Evolutionary conservation across 2,329 filamentous ascomycete species (phyloP).

Genomic region (Aspergillus thermomutatus): DNA sequence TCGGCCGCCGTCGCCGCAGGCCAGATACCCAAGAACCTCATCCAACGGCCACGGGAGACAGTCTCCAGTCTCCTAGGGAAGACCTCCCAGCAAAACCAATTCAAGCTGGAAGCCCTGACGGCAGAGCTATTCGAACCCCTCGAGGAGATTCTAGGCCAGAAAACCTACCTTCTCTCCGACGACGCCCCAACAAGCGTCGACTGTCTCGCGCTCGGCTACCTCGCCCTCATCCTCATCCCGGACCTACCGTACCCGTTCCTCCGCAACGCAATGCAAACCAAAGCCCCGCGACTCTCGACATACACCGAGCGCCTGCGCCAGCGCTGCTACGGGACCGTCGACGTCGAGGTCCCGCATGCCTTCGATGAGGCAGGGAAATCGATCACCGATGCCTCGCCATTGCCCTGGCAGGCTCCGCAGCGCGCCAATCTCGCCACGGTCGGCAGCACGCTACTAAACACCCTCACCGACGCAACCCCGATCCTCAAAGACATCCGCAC

Average conservation of each 20-base stretch:
- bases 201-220: conserved; percentile 75
- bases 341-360: conserved; percentile 21
- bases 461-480: conserved; percentile 35
- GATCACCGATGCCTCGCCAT: conserved; percentile 27
- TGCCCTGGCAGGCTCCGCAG: conserved; percentile 37
- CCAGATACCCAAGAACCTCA: conserved; percentile 48
- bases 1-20: conserved; percentile 37
- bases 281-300: conserved; percentile 43
- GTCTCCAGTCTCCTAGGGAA: conserved; percentile 60
- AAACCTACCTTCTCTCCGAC: conserved; percentile 54
- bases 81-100: conserved; percentile 68
- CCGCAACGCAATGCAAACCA: conserved; percentile 52
- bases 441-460: conserved; percentile 33
- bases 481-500: conserved; percentile 35
- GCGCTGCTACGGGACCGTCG: conserved; percentile 35
- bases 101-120: conserved; percentile 71
- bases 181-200: conserved; percentile 64
- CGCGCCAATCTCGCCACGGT: conserved; percentile 30
- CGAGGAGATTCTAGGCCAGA: conserved; percentile 57
- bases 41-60: conserved; percentile 55
- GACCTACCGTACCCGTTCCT: conserved; percentile 62
- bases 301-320: conserved; percentile 44
- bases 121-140: conserved; percentile 70
- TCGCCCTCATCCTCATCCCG: conserved; percentile 68
- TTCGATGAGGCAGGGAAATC: conserved; percentile 4